Evolutionary conservation across 2,329 filamentous ascomycete species (phyloP), one percentile per base, ranked within the genome.

Genomic region (Falciphora oryzae): DNA sequence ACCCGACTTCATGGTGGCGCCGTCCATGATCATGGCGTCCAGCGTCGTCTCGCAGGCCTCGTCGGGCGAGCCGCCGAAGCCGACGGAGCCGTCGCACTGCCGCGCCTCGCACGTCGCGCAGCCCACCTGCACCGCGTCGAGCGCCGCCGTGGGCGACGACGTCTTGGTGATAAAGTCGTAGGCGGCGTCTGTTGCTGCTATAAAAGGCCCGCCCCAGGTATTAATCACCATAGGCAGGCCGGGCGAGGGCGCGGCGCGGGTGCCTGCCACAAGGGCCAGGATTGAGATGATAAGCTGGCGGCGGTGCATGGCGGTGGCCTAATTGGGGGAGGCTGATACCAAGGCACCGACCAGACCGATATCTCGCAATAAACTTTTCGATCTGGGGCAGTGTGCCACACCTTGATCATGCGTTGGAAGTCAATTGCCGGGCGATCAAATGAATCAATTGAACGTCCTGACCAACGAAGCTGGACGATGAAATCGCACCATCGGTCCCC

Each of bases 1-100:
- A 57, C 83, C 83, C 0, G 78, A 76, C 22, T 83, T 82, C 74
- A 85, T 77, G n/a, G 76, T 81, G 0, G 72, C 73, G 32, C 83
- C 83, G 70, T 85, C 83, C 79, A 85, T 85, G 71, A 85, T 78
- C 75, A 85, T 77, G n/a, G 83, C 83, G 72, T 85, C 83, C 18
- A 85, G 80, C 0, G 83, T 85, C 3, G 83, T 85, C 74, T 85
- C 83, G 73, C 83, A 85, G 38, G 73, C 71, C 70, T 85, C 83
- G 67, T 84, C 82, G 0, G 83, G 82, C 2, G 82, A 84, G 10
- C 83, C 83, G 64, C 83, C 83, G 68, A 75, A 84, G 63, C 83
- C 83, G 53, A 85, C 83, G 53, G 78, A 83, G 61, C 79, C 78
- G 69, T 85, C 83, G 73, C 83, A 85, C 67, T 81, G 83, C 62